phyloP scores from a whole-genome alignment of 1,284 basidiomycete species.

The Puccinia novopanici region DNA sequence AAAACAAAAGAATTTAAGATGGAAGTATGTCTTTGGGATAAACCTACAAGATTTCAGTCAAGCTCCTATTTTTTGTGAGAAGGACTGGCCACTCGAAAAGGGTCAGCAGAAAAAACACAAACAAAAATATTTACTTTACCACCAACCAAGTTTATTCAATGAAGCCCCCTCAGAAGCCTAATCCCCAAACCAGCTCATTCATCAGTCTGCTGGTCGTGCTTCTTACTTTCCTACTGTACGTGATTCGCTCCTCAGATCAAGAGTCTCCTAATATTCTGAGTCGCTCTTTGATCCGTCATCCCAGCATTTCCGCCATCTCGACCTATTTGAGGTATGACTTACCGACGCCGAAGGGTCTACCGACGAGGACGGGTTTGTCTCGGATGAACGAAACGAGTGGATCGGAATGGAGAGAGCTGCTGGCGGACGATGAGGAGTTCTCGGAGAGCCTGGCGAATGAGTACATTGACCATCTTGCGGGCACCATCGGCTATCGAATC shows the following conservation, averaged over 20 bases:
- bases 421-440: constrained; percentile 14
- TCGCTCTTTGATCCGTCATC: neutral
- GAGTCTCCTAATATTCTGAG: neutral
- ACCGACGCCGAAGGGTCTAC: constrained; percentile 30
- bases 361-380: neutral
- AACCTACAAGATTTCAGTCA: too few relatives aligned
- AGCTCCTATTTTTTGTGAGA: too few relatives aligned
- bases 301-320: constrained; percentile 35
- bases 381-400: neutral
- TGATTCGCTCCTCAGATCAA: neutral
- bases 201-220: constrained; percentile 11
- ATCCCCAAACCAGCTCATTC: neutral
- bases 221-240: constrained; percentile 6
- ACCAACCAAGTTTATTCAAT: neutral
- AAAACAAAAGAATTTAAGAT: too few relatives aligned
- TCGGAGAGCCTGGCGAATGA: constrained; percentile 51
- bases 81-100: too few relatives aligned
- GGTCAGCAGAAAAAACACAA: too few relatives aligned
- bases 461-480: constrained; percentile 59
- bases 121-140: neutral
- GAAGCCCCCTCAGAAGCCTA: neutral
- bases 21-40: too few relatives aligned
- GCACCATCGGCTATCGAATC: constrained; percentile 85
- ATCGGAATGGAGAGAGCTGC: neutral
- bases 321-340: constrained; percentile 38